phyloP scores from a whole-genome alignment of 2,329 filamentous ascomycete species.

The Ustulina deusta region DNA sequence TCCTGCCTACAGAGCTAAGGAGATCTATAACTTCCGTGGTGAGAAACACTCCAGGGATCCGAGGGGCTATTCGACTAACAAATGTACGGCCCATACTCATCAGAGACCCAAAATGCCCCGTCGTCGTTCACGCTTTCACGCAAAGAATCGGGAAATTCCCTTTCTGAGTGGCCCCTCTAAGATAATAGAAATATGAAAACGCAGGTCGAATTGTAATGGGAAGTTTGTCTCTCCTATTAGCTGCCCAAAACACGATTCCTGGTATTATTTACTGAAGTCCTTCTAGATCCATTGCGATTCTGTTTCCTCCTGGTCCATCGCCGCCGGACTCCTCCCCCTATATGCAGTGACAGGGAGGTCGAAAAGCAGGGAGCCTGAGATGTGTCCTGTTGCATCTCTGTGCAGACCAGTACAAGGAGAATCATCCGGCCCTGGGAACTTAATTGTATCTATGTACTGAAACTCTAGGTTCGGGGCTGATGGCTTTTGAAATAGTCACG shows the following conservation, averaged over 20 bases:
- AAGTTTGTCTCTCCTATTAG: background rate
- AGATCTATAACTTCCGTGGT: constrained; percentile 41
- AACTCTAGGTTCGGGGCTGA: constrained; percentile 71
- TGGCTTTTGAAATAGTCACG: constrained; percentile 67
- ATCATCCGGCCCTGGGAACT: constrained; percentile 72
- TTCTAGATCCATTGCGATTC: constrained; percentile 73
- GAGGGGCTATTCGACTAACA: constrained; percentile 59
- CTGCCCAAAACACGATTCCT: background rate
- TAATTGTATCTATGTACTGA: constrained; percentile 72
- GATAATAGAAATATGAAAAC: background rate
- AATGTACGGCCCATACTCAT: constrained; percentile 78
- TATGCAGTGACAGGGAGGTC: constrained; percentile 73
- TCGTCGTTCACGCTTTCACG: constrained; percentile 60
- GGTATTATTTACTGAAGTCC: constrained; percentile 62
- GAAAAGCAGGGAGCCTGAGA: constrained; percentile 70
- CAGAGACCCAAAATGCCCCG: constrained; percentile 74
- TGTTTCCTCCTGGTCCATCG: constrained; percentile 67
- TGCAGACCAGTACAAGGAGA: constrained; percentile 74
- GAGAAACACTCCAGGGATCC: constrained; percentile 8
- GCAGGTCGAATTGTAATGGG: background rate
- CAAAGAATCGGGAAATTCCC: background rate
- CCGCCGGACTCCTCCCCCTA: constrained; percentile 75
- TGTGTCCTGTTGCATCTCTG: constrained; percentile 64
- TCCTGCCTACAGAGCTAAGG: constrained; percentile 68
- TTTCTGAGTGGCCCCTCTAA: background rate